Evolutionary conservation across 2,329 filamentous ascomycete genomes (phyloP), one percentile per base, ranked within the genome.

Genomic region (Fusarium sp.): DNA sequence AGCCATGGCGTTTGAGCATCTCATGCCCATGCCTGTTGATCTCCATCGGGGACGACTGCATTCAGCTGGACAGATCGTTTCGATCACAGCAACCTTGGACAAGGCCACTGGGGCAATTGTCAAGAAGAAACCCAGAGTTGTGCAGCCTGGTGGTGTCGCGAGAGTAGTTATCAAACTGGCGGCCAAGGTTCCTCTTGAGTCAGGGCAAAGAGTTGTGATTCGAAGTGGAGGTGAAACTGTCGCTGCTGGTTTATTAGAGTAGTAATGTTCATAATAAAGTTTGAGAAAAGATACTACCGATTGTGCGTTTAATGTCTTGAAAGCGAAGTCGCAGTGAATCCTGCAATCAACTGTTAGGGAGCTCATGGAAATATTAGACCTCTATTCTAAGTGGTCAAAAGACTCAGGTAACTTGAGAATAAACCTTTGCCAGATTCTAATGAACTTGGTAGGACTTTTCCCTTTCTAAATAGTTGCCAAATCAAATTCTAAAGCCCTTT

Each of bases 21-120:
- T 99, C 22, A 92, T 95, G 83, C 96, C 96, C 0, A 96, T 96
- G 90, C 90, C 90, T 30, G 90, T 98, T 15, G 96, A 98, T 78
- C 90, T 99, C 14, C 95, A 98, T 81, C 87, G 94, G 26, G 96
- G 96, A 0, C 88, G 95, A 14, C 84, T 98, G 57, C 93, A 98
- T 81, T 90, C 91, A 0, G 88, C 94, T 1, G 96, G 93, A 0
- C 89, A 89, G 54, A 93, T 99, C 45, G 87, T 88, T 59, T 89
- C 90, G 70, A 87, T 98, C 73, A 84, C 92, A 14, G 93, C 93
- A 1, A 87, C 91, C 5, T 82, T 98, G 48, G 94, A 98, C 81
- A 97, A 97, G 83, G 87, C 87, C 14, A 94, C 89, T 4, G 96
- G 95, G 0, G 87, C 89, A n/a, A 84, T 92, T 2, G 79, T 91